A percentile compares a stretch with the other conserved stretches of the same genome.
phyloP scores from a whole-genome alignment of 2,329 filamentous ascomycete genomes.

The Hypoxylon sp. region DNA sequence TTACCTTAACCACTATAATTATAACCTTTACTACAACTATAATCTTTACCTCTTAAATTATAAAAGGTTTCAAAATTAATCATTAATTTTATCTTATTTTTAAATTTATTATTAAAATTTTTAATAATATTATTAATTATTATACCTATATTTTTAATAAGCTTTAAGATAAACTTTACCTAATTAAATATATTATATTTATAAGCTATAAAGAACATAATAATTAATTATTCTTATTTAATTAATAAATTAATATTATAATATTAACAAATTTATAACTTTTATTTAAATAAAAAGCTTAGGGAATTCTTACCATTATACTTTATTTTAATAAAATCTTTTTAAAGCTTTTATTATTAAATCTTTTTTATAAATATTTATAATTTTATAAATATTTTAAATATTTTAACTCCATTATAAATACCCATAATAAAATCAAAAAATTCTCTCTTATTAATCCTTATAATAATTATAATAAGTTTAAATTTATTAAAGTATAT shows the following conservation, averaged over 20 bases:
- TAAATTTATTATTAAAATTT: slow-evolving; percentile 5
- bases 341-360: too few relatives aligned
- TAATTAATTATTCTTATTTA: slow-evolving; percentile 1
- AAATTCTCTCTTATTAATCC: background rate
- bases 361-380: too few relatives aligned
- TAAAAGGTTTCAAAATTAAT: background rate
- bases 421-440: too few relatives aligned
- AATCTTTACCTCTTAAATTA: background rate
- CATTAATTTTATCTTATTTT: background rate
- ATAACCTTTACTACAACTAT: background rate
- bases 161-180: background rate
- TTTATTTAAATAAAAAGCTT: background rate
- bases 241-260: background rate
- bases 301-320: background rate
- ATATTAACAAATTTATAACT: background rate
- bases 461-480: background rate
- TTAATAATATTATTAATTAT: background rate
- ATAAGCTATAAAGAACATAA: background rate
- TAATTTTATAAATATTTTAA: background rate
- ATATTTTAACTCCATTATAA: background rate
- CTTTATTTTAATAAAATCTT: background rate
- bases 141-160: background rate
- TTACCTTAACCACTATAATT: background rate
- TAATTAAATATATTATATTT: background rate
- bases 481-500: too few relatives aligned